Conservation (phyloP, 2,329 filamentous ascomycete genomes). For the Fusarium avenaceum region DNA sequence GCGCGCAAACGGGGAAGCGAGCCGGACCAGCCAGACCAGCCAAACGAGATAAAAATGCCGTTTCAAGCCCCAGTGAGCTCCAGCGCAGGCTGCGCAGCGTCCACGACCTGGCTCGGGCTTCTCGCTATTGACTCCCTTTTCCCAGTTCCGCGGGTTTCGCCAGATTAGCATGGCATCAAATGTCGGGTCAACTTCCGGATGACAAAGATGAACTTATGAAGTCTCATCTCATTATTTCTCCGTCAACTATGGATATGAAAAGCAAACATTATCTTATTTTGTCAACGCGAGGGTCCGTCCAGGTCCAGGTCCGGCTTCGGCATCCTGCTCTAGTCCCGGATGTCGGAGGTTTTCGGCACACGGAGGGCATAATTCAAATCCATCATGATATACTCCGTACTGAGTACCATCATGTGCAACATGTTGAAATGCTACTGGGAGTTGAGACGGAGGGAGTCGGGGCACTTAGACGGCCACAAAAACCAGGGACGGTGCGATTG, state of each 20-base stretch:
- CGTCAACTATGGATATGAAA: constrained; percentile 18
- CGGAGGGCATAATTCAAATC: constrained; percentile 18
- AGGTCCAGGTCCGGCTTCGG: constrained; percentile 4
- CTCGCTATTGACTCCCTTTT: constrained; percentile 39
- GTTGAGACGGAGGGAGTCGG: constrained; percentile 28
- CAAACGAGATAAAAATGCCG: constrained; percentile 46
- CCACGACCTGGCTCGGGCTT: constrained; percentile 43
- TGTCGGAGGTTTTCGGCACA: constrained; percentile 40
- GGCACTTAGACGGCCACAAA: constrained; percentile 14
- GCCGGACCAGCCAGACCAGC: constrained; percentile 46
- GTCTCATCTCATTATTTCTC: constrained; percentile 9
- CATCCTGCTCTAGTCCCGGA: constrained; percentile 22
- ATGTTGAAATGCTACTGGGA: constrained; percentile 24
- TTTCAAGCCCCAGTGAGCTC: constrained; percentile 42
- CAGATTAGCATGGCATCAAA: constrained; percentile 30
- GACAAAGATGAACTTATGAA: constrained; percentile 16
- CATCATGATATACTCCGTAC: constrained; percentile 18
- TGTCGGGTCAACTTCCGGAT: constrained; percentile 38
- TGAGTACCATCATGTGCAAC: constrained; percentile 28
- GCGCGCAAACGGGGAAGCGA: constrained; percentile 46
- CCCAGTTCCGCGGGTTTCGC: constrained; percentile 35
- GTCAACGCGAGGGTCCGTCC: constrained; percentile 6
- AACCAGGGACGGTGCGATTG: constrained; percentile 22
- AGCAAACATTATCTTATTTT: constrained; percentile 4
- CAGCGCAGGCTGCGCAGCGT: constrained; percentile 38